Evolutionary conservation across 768 basidiomycete species (phyloP).

Genomic region (Suillus ampliporus): DNA sequence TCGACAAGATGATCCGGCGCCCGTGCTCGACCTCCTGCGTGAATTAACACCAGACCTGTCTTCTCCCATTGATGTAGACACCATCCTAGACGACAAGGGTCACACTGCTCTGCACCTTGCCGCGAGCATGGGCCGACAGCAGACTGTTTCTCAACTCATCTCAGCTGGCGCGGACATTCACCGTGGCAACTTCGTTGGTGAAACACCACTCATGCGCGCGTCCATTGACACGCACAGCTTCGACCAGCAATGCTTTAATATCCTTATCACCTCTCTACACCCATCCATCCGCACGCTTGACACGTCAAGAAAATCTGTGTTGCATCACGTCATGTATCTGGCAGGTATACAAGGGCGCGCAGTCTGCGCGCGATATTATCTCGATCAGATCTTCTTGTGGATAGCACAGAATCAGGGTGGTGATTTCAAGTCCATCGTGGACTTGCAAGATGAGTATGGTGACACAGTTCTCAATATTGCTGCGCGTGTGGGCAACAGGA

Average conservation of each 20-base stretch:
- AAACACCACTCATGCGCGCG: slow-evolving; percentile 93
- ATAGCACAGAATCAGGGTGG: slow-evolving; percentile 79
- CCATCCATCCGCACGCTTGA: slow-evolving; percentile 88
- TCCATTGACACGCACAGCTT: slow-evolving; percentile 88
- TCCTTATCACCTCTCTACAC: slow-evolving; percentile 66
- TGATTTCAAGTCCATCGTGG: slow-evolving; percentile 80
- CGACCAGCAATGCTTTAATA: slow-evolving; percentile 76
- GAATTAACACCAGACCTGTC: slow-evolving; percentile 57
- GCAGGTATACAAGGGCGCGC: slow-evolving; percentile 93
- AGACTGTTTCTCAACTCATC: slow-evolving; percentile 73
- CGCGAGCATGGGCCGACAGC: slow-evolving; percentile 78
- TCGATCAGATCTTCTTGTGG: slow-evolving; percentile 88
- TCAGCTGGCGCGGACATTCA: slow-evolving; percentile 83
- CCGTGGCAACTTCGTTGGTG: slow-evolving; percentile 91
- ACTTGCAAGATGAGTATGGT: slow-evolving; percentile 93
- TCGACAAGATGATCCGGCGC: slow-evolving; percentile 68
- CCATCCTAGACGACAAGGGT: slow-evolving; percentile 91
- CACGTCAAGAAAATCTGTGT: slow-evolving; percentile 79
- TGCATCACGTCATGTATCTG: slow-evolving; percentile 91
- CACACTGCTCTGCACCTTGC: slow-evolving; percentile 96
- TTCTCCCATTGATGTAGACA: slow-evolving; percentile 64
- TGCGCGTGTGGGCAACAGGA: slow-evolving; percentile 89
- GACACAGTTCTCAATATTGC: slow-evolving; percentile 97
- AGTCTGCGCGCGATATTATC: slow-evolving; percentile 84
- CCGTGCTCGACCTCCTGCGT: slow-evolving; percentile 68